phyloP scores from a whole-genome alignment of 306 rosid species.

The Cyamopsis tetragonoloba region DNA sequence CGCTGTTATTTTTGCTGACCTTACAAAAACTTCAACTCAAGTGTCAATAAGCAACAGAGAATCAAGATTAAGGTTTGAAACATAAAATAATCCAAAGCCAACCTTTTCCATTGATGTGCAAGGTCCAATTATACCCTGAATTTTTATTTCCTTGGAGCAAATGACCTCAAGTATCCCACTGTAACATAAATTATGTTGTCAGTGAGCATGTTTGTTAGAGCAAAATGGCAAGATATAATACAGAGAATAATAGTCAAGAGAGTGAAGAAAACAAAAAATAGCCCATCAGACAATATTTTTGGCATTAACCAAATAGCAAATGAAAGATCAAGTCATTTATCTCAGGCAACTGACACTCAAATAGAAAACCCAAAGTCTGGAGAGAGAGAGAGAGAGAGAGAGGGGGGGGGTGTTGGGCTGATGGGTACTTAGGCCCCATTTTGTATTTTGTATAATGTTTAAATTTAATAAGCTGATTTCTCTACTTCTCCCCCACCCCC shows the following conservation, averaged over 20 bases:
- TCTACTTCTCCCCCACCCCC: neutral
- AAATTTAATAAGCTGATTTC: neutral
- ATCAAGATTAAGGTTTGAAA: conserved; percentile 14
- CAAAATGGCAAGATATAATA: neutral
- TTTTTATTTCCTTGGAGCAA: conserved; percentile 85
- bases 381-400: no score
- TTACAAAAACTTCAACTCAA: neutral
- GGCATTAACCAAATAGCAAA: neutral
- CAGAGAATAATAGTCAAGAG: neutral
- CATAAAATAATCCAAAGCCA: conserved; percentile 18
- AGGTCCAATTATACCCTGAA: conserved; percentile 90
- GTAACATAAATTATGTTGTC: conserved; percentile 25
- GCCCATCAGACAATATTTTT: neutral
- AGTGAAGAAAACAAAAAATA: neutral
- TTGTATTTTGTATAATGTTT: no score
- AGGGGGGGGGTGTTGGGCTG: no score
- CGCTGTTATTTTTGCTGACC: neutral
- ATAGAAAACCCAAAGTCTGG: neutral
- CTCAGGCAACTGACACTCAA: neutral
- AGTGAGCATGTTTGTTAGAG: conserved; percentile 13
- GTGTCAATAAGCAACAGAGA: conserved; percentile 5
- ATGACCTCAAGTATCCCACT: conserved; percentile 85
- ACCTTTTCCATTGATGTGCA: conserved; percentile 96
- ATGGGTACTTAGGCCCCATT: no score
- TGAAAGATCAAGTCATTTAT: neutral